Evolutionary conservation across 148 eudicot genomes (phyloP), one percentile per base, ranked within the genome.

Genomic region (Cornus suecica): DNA sequence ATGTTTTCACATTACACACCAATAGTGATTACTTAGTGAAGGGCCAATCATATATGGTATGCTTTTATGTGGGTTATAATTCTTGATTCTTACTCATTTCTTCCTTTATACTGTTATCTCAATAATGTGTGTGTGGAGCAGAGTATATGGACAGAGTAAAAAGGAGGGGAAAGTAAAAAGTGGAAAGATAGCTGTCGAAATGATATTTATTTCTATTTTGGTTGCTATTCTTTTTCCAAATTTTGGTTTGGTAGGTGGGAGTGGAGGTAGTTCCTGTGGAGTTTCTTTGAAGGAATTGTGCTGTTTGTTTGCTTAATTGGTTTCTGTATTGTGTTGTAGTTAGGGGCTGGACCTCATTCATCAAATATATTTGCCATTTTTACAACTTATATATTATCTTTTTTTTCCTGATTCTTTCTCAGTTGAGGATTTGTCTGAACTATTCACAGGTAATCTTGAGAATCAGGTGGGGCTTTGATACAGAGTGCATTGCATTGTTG

Each of bases 281-380:
- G 90, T 88, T 88, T 74, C 87, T 88, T 91, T 87, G 84, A 91
- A 94, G 98, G 86, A 77, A 90, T 83, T 80, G 51, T 78, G 37
- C 77, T 74, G 75, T 77, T 84, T 78, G 73, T 83, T 78, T 80
- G 73, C 71, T 78, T 64, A 73, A 37, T 37, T 37, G 42, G 74
- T 37, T 68, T 85, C 25, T 68, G 72, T 56, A 78, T 30, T 67
- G 26, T 63, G 76, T n/a, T 78, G 66, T 66, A 61, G 75, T 80
- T 80, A 81, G 70, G 69, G 70, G 80, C 74, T 77, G 22, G 23
- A 67, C 65, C 42, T 77, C 32, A 51, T 58, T 52, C 69, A 73
- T 74, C 66, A 72, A 63, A 76, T 51, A 69, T 75, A 84, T 77
- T 70, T 72, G 76, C 74, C 66, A 18, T 64, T 69, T 74, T 20